Percentiles rank a stretch among this genome's conserved stretches.
Evolutionary conservation across 768 basidiomycete genomes (phyloP).

Genomic region (Collybia sordida): DNA sequence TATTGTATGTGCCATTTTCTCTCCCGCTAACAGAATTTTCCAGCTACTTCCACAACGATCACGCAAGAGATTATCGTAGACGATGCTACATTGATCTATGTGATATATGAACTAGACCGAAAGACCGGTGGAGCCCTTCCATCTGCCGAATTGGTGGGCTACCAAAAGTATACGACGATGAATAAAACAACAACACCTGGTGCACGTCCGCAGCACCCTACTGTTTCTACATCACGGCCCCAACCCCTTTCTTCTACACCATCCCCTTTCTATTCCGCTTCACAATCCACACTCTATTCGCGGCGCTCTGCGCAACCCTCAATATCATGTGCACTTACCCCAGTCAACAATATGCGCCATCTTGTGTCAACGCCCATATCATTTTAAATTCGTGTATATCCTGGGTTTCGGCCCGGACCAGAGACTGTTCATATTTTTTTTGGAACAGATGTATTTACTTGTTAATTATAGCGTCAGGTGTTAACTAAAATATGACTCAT

Average conservation of each 20-base stretch:
- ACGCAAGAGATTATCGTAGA: conserved; percentile 73
- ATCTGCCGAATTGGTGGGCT: conserved; percentile 58
- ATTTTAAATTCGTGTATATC: too few relatives aligned
- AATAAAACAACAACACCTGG: conserved; percentile 6
- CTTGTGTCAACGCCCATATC: neutral
- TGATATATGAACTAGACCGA: conserved; percentile 71
- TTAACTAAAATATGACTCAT: too few relatives aligned
- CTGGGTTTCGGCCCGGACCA: too few relatives aligned
- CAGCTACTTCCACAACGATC: conserved; percentile 54
- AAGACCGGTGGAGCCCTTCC: conserved; percentile 49
- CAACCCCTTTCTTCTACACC: neutral
- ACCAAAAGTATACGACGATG: conserved; percentile 32
- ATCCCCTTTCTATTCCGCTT: neutral
- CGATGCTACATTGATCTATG: conserved; percentile 57
- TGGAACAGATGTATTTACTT: too few relatives aligned
- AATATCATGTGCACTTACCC: neutral
- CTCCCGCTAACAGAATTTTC: conserved; percentile 15
- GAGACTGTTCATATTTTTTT: too few relatives aligned
- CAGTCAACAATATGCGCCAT: conserved; percentile 3
- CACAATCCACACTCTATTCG: neutral
- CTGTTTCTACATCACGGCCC: conserved; percentile 2
- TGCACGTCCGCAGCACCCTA: conserved; percentile 4
- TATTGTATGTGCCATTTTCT: conserved; percentile 21
- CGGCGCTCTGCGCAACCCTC: neutral
- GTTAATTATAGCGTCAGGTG: too few relatives aligned